These are phyloP conservation scores for Isabelozyma pseudorhagii DNA, from an alignment of 805 yeast species.

Conservation along the genomic window DNA sequence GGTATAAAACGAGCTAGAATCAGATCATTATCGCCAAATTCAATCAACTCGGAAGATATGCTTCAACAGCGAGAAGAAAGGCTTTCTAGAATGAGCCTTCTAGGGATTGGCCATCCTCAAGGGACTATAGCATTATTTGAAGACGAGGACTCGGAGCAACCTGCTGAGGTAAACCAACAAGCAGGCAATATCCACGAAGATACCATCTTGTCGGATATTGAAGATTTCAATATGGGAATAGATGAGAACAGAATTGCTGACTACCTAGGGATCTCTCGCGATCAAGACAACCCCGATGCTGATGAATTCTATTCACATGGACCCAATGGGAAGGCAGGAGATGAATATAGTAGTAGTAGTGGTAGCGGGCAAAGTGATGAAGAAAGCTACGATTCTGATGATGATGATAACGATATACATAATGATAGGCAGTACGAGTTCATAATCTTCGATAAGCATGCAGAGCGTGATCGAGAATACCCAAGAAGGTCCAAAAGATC, in stretches of 20 bases:
- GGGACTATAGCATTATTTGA: background rate
- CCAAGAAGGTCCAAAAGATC: slow-evolving; percentile 7
- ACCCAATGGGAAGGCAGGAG: background rate
- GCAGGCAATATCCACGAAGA: slow-evolving; percentile 14
- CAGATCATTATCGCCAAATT: background rate
- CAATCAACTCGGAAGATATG: background rate
- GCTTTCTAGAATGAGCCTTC: background rate
- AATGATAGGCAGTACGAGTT: slow-evolving; percentile 4
- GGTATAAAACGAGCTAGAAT: background rate
- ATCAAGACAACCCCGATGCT: slow-evolving; percentile 17
- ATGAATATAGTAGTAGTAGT: background rate
- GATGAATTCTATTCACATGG: slow-evolving; percentile 19
- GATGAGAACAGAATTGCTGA: slow-evolving; percentile 12
- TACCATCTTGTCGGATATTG: slow-evolving; percentile 28
- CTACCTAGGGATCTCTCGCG: slow-evolving; percentile 12
- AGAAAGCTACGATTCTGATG: background rate
- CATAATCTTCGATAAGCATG: slow-evolving; percentile 6
- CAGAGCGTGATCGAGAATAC: slow-evolving; percentile 8
- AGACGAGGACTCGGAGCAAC: background rate
- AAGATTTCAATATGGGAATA: slow-evolving; percentile 15
- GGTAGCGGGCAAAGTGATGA: background rate
- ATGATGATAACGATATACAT: background rate
- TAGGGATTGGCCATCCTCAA: background rate
- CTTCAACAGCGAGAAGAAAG: background rate
- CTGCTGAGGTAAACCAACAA: too few relatives aligned